phyloP scores from a whole-genome alignment of 441 rosid species.

The Populus hybrid region DNA sequence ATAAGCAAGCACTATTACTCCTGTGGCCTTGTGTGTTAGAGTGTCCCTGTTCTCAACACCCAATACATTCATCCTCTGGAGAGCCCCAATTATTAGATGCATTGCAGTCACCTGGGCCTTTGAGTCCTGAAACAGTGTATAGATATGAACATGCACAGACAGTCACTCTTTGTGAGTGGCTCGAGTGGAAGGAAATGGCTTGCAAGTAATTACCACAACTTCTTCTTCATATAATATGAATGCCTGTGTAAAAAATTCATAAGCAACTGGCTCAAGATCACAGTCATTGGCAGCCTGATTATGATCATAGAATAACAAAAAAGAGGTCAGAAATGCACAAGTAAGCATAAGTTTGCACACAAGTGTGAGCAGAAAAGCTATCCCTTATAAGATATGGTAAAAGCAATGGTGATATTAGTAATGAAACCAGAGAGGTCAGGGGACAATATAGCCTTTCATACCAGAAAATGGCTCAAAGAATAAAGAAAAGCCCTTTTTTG shows the following conservation, averaged over 20 bases:
- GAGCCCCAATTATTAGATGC: constrained; percentile 84
- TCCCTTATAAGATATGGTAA: not conserved
- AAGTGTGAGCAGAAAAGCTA: not conserved
- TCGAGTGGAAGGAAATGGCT: not conserved
- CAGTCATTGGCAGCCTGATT: constrained; percentile 94
- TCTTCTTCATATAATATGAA: constrained; percentile 95
- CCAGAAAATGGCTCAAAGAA: not conserved
- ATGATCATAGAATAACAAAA: constrained; percentile 18
- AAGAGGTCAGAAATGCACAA: constrained; percentile 3
- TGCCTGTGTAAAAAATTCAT: constrained; percentile 94
- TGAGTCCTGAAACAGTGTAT: constrained; percentile 55
- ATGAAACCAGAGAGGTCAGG: not conserved
- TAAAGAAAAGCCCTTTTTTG: not conserved
- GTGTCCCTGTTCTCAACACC: constrained; percentile 98
- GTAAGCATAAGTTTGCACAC: not conserved
- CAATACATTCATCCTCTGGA: constrained; percentile 94
- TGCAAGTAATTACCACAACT: constrained; percentile 61
- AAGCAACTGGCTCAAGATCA: constrained; percentile 89
- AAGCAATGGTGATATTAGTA: not conserved
- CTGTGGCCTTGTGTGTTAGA: constrained; percentile 93
- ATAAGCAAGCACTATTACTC: constrained; percentile 46
- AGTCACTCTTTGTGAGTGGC: not conserved
- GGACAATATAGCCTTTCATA: not conserved
- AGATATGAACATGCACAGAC: not conserved
- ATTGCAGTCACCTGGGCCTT: constrained; percentile 93